phyloP scores from a whole-genome alignment of 2,329 filamentous ascomycete species.

The Arthrinium phaeospermum region DNA sequence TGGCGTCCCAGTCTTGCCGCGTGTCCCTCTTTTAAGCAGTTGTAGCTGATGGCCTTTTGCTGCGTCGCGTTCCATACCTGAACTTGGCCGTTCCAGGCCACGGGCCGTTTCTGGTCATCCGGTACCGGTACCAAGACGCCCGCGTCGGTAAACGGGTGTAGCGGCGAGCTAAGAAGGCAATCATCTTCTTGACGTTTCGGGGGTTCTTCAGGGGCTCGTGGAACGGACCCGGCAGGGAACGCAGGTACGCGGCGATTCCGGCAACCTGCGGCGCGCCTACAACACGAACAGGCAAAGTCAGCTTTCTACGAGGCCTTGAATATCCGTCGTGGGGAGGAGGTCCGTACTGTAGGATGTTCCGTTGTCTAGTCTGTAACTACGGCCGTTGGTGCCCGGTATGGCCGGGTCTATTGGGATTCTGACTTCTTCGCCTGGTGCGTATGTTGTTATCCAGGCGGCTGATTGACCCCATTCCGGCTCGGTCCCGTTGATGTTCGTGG shows the following conservation, averaged over 20 bases:
- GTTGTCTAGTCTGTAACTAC: background rate
- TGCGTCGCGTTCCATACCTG: background rate
- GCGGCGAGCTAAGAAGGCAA: background rate
- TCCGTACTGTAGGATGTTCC: background rate
- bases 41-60: background rate
- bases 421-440: background rate
- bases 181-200: background rate
- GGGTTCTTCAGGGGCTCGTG: background rate
- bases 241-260: background rate
- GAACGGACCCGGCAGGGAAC: background rate
- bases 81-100: slow-evolving; percentile 6
- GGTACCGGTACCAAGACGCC: background rate
- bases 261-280: background rate
- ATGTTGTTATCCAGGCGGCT: background rate
- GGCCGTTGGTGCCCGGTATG: background rate
- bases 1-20: background rate
- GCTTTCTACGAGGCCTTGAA: background rate
- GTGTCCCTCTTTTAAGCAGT: background rate
- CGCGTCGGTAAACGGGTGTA: background rate
- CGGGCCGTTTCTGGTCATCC: background rate
- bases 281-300: background rate
- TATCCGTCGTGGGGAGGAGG: too few relatives aligned
- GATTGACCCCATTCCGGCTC: background rate
- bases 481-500: background rate
- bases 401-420: background rate